Conservation (phyloP, 2,329 filamentous ascomycete species). For the Botrytis deweyae region DNA sequence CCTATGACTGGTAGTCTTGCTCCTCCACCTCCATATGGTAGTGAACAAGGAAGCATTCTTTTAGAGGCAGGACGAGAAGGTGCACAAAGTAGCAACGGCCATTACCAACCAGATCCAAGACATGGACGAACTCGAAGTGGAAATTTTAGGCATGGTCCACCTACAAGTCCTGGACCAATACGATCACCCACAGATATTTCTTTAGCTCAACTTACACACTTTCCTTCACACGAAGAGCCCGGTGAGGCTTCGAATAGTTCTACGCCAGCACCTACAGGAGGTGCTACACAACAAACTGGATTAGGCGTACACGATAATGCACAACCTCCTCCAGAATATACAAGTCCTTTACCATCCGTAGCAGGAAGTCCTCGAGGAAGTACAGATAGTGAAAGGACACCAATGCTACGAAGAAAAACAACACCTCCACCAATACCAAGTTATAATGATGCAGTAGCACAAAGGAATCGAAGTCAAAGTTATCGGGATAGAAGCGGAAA, state of each 20-base stretch:
- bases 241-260: slow-evolving; percentile 47
- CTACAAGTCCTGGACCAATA: slow-evolving; percentile 83
- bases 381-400: slow-evolving; percentile 53
- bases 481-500: slow-evolving; percentile 27
- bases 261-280: slow-evolving; percentile 32
- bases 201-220: slow-evolving; percentile 77
- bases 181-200: slow-evolving; percentile 95
- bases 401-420: slow-evolving; percentile 45
- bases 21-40: slow-evolving; percentile 93
- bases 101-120: slow-evolving; percentile 42
- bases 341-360: slow-evolving; percentile 60
- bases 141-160: slow-evolving; percentile 69
- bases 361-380: slow-evolving; percentile 49
- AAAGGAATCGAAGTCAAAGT: slow-evolving; percentile 32
- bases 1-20: slow-evolving; percentile 94
- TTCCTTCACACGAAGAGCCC: slow-evolving; percentile 65
- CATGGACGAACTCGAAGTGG: slow-evolving; percentile 76
- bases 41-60: slow-evolving; percentile 93
- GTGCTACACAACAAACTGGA: slow-evolving; percentile 26
- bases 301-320: slow-evolving; percentile 48
- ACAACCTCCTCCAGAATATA: slow-evolving; percentile 69
- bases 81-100: slow-evolving; percentile 47
- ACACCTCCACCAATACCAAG: slow-evolving; percentile 41
- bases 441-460: slow-evolving; percentile 39
- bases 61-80: slow-evolving; percentile 74